phyloP scores from a whole-genome alignment of 2,329 filamentous ascomycete species.

The Paecilomyces variotii region DNA sequence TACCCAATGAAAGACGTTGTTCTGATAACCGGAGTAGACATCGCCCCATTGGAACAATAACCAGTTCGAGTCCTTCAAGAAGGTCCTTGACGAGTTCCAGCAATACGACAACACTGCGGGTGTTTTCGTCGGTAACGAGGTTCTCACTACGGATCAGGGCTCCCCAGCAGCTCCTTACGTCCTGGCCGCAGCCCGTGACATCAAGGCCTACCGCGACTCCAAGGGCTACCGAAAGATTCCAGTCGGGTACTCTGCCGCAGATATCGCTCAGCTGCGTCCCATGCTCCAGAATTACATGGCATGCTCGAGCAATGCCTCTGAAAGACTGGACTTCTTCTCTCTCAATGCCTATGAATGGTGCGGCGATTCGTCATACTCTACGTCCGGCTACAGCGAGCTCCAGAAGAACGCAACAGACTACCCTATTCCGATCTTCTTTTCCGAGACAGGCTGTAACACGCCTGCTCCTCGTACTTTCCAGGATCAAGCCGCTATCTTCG shows the following conservation, averaged over 20 bases:
- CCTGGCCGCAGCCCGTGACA: constrained; percentile 70
- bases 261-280: constrained; percentile 62
- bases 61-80: constrained; percentile 60
- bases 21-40: constrained; percentile 30
- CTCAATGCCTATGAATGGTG: constrained; percentile 84
- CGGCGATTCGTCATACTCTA: constrained; percentile 47
- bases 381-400: constrained; percentile 62
- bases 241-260: constrained; percentile 79
- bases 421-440: constrained; percentile 82
- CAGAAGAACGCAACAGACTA: constrained; percentile 60
- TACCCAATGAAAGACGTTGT: not conserved
- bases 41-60: constrained; percentile 63
- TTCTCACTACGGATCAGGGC: constrained; percentile 47
- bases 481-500: constrained; percentile 72
- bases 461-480: constrained; percentile 35
- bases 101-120: constrained; percentile 72
- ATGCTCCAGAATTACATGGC: constrained; percentile 68
- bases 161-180: constrained; percentile 69
- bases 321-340: constrained; percentile 74
- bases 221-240: constrained; percentile 75
- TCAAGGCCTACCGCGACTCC: constrained; percentile 70
- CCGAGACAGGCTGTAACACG: constrained; percentile 75
- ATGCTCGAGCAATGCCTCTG: constrained; percentile 59
- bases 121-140: constrained; percentile 84
- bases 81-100: constrained; percentile 70